Evolutionary conservation across 2,329 filamentous ascomycete genomes (phyloP), one percentile per base, ranked within the genome.

Genomic region (Lachnum nothofagi): DNA sequence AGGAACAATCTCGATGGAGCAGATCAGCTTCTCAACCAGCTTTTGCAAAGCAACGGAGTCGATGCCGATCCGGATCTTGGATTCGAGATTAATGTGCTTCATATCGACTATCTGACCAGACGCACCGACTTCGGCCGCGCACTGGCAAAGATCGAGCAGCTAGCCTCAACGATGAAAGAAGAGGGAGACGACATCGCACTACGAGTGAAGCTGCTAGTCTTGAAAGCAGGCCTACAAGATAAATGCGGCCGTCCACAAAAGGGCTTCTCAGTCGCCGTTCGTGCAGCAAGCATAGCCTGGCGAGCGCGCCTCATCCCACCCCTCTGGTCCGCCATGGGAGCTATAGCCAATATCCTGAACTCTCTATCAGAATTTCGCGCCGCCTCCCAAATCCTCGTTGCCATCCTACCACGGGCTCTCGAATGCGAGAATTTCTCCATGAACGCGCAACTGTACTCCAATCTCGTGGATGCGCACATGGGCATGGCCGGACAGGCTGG

Each of bases 241-340:
- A 77, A 75, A 55, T 74, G 73, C 12, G 79, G 78, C 1, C 74
- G 79, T 37, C 74, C 83, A 0, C 75, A 83, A 52, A 78, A 79
- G 54, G 83, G 79, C 0, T 85, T 88, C 62, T 84, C 81, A 7
- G 70, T 86, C 10, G 79, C 79, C 4, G 70, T 86, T 53, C 71
- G 82, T 45, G 83, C 83, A 14, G 81, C 82, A 16, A 79, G 73
- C 53, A 79, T 83, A 29, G 79, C 82, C 1, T 76, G 80, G 65
- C 73, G 77, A 52, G 76, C 79, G 4, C 70, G 76, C 3, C 61
- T 86, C 5, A 70, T 85, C 25, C 77, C 79, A 0, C 72, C 72
- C 5, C 68, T 87, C 33, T 85, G 83, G 75, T 73, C 78, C 52
- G 78, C 82, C 0, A 72, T 85, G 40, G 74, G 73, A 8, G 69